A percentile compares a stretch with the other conserved stretches of the same genome.
Evolutionary conservation across 2,329 filamentous ascomycete species (phyloP).

Genomic region (Sarocladium brachiariae): DNA sequence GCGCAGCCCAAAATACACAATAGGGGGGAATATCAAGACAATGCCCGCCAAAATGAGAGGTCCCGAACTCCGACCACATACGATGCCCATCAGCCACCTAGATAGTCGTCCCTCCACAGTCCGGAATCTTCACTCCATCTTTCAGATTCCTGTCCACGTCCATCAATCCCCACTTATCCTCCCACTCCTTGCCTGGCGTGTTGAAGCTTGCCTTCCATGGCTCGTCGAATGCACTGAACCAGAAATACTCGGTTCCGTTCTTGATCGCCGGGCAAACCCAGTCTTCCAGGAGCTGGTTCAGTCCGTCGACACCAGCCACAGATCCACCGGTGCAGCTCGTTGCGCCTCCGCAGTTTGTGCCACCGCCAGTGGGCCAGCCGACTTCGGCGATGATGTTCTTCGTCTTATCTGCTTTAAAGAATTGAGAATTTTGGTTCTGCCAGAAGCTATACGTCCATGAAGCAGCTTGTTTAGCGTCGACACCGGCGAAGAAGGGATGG

Average conservation of each 20-base stretch:
- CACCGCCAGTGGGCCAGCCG: slow-evolving; percentile 82
- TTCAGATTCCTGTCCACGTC: slow-evolving; percentile 81
- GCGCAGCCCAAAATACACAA: too few relatives aligned
- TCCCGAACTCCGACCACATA: too few relatives aligned
- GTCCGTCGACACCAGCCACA: slow-evolving; percentile 69
- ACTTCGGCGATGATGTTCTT: slow-evolving; percentile 84
- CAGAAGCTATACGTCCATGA: slow-evolving; percentile 82
- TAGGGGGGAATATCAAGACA: too few relatives aligned
- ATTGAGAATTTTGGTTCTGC: slow-evolving; percentile 57
- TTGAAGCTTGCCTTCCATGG: slow-evolving; percentile 85
- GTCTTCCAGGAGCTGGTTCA: slow-evolving; percentile 80
- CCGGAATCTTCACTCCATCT: slow-evolving; percentile 73
- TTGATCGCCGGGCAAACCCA: slow-evolving; percentile 77
- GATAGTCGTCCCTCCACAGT: slow-evolving; percentile 71
- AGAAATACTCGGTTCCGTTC: slow-evolving; percentile 90
- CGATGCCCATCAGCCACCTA: slow-evolving; percentile 16
- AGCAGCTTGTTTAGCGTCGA: slow-evolving; percentile 59
- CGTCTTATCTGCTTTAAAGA: slow-evolving; percentile 55
- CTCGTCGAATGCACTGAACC: slow-evolving; percentile 96
- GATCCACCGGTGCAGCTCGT: slow-evolving; percentile 57
- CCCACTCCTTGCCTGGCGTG: slow-evolving; percentile 65
- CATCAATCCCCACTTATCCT: slow-evolving; percentile 93
- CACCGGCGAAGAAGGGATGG: slow-evolving; percentile 89
- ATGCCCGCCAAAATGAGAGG: too few relatives aligned
- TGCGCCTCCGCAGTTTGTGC: slow-evolving; percentile 63